Base-by-base conservation (phyloP, 257 asterid species). In the Osmanthus fragrans region DNA sequence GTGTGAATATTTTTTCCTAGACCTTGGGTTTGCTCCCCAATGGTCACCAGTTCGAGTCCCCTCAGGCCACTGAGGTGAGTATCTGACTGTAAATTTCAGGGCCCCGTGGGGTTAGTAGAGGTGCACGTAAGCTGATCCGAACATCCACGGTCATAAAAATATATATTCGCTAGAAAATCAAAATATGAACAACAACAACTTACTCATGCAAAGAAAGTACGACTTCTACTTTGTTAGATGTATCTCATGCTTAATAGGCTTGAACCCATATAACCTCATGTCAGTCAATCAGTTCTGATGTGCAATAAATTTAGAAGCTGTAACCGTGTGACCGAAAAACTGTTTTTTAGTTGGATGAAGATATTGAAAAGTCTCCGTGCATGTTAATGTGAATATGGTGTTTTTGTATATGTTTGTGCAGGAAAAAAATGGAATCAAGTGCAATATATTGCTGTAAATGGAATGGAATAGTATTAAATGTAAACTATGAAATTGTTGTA, bases 251-350 rank as follows among this genome's bases (percentile, higher is more conserved):
- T 68, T 71, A 51, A 33, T 23, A 67, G 34, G 27, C 63, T 80
- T 63, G 25, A 72, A 63, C 30, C 72, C 40, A 60, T 75, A 72
- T 72, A 75, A 64, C 49, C 66, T 72, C 23, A 23, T 76, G 45
- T 63, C 29, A 40, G 75, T 37, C 80, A 70, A 63, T 73, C 72
- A 54, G 72, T 71, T 68, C 51, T 78, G 33, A 69, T 74, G 78
- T 49, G 68, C 47, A 51, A 66, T 32, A 47, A 45, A 40, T 76
- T 39, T 56, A 54, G 39, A 70, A 67, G 36, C 47, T 30, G 40
- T 67, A 58, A 49, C 37, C 34, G 34, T 29, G 60, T 18, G 63
- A 51, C 74, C 42, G 56, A 3, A 63, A 23, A 21, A 67, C 73
- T 78, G 19, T 39, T 49, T 51, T 58, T 75, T 72, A 45, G 82